Conservation (phyloP, 768 basidiomycete species). For the Leccinum variicolor region DNA sequence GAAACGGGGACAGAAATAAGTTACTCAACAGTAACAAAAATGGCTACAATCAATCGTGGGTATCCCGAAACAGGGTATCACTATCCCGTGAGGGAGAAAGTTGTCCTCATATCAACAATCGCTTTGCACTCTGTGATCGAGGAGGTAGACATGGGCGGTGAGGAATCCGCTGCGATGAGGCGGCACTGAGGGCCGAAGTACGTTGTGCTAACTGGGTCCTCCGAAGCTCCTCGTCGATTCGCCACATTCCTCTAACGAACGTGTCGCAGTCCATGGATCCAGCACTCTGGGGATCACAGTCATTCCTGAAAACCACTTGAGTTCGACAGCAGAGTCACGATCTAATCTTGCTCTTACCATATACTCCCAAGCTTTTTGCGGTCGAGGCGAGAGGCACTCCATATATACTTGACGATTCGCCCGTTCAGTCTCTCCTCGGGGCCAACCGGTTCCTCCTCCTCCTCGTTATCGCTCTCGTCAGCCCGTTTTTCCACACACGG, state of each 20-base stretch:
- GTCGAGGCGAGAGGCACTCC: slow-evolving; percentile 59
- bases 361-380: slow-evolving; percentile 53
- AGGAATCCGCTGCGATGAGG: slow-evolving; percentile 34
- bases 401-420: slow-evolving; percentile 53
- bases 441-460: slow-evolving; percentile 23
- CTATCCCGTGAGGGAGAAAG: neutral
- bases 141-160: slow-evolving; percentile 28
- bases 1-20: slow-evolving; percentile 12
- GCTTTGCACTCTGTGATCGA: slow-evolving; percentile 10
- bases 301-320: slow-evolving; percentile 46
- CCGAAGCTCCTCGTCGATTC: slow-evolving; percentile 80
- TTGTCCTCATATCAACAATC: slow-evolving; percentile 9
- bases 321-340: neutral
- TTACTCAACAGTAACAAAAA: slow-evolving; percentile 2
- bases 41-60: slow-evolving; percentile 2
- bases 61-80: slow-evolving; percentile 21
- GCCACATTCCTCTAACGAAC: slow-evolving; percentile 82
- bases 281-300: slow-evolving; percentile 55
- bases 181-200: slow-evolving; percentile 30
- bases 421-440: slow-evolving; percentile 54
- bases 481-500: slow-evolving; percentile 11
- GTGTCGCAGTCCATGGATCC: slow-evolving; percentile 63
- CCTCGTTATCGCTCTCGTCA: slow-evolving; percentile 17
- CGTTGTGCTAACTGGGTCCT: slow-evolving; percentile 44
- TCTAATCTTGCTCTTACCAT: slow-evolving; percentile 48